Evolutionary conservation across 176 grass and related monocot species (phyloP), one percentile per base, ranked within the genome.

Genomic region (Carex littledalei): DNA sequence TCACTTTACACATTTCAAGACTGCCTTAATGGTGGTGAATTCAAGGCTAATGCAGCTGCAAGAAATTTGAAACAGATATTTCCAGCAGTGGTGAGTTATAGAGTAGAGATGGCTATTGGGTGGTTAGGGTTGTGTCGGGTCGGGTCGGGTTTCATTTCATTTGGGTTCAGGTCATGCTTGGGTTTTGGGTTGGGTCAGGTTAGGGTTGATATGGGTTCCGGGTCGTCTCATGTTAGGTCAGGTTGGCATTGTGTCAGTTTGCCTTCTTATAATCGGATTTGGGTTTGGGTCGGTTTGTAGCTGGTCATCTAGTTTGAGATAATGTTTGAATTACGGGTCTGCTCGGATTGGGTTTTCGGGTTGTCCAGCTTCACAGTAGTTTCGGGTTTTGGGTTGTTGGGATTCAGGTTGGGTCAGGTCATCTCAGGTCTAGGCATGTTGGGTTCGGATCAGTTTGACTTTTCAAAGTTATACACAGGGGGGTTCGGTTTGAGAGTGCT

Each of bases 1-100:
- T 98, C 95, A 54, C 88, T 98, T 45, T 98, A 98, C 85, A 88
- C 82, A 84, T 85, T 94, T 80, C 81, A 90, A 82, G 92, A 98
- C 79, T 92, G 89, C 65, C 85, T 90, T 56, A 81, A 87, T 84
- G 85, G 85, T 88, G 95, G 95, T 85, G 83, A 90, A 31, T 89
- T 90, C 80, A 98, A 94, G 86, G 93, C 84, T 17, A 67, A 89
- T 41, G 93, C 95, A 80, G 89, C 94, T 84, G 87, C 90, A 56
- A 83, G 86, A 88, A 90, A 82, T 92, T 86, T 98, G 80, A 93
- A 98, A 86, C 69, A 24, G 65, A 93, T 94, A 85, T 94, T 94
- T 66, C 89, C 91, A 76, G 91, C 92, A 63, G 84, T 89, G 89
- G 95, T 98, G 64, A 87, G 89, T 86, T 78, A 50, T 50, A 12